A percentile compares a stretch with the other conserved stretches of the same genome.
Conservation (phyloP, 2,329 filamentous ascomycete genomes). For the Magnaporthiopsis incrustans region DNA sequence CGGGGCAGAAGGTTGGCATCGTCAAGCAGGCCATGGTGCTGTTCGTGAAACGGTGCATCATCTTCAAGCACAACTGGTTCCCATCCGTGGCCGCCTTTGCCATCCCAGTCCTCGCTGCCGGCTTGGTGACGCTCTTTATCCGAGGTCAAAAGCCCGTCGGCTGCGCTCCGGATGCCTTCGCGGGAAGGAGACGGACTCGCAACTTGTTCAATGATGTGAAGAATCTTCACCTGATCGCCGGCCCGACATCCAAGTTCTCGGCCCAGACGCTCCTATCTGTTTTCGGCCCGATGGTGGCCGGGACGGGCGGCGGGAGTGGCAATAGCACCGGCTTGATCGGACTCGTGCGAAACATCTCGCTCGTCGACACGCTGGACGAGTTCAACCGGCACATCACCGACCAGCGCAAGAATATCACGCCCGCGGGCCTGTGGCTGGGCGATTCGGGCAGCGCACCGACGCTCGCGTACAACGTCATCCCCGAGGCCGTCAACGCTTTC, state of each 20-base stretch:
- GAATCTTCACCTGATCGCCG: conserved; percentile 33
- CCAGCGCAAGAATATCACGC: conserved; percentile 60
- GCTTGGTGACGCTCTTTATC: conserved; percentile 70
- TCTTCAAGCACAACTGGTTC: conserved; percentile 70
- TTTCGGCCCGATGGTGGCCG: conserved; percentile 32
- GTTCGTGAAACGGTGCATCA: conserved; percentile 68
- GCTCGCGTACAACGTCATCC: conserved; percentile 63
- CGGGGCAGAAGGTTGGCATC: conserved; percentile 63
- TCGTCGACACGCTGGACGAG: conserved; percentile 55
- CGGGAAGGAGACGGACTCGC: conserved; percentile 21
- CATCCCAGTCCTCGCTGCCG: conserved; percentile 72
- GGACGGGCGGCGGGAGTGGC: not conserved
- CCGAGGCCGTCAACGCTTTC: conserved; percentile 46
- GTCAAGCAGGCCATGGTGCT: conserved; percentile 64
- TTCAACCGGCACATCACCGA: conserved; percentile 59
- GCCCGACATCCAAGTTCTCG: conserved; percentile 34
- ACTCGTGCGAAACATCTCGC: conserved; percentile 27
- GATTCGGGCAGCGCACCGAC: conserved; percentile 46
- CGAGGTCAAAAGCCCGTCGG: conserved; percentile 41
- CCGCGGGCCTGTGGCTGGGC: conserved; percentile 73
- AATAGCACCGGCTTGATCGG: not conserved
- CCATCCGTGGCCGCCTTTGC: conserved; percentile 68
- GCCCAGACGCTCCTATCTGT: conserved; percentile 21
- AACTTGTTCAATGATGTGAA: conserved; percentile 19
- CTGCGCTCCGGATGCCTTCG: conserved; percentile 42